These are phyloP conservation scores for Phytophthora tubulina DNA, from an alignment of 352 stramenopile species.

Conservation along the genomic window DNA sequence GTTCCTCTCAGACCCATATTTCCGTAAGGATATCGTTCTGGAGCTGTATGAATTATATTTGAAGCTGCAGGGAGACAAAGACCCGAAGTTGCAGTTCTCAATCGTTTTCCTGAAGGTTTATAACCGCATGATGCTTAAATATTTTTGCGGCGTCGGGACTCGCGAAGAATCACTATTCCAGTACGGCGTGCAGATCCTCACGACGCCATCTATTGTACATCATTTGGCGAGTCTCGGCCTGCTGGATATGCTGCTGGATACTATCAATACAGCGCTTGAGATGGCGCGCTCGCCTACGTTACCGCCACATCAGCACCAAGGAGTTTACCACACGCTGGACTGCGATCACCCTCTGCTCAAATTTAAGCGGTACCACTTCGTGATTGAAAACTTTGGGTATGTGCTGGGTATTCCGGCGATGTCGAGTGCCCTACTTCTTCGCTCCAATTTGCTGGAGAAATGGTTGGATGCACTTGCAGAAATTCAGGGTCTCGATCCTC, in stretches of 20 bases:
- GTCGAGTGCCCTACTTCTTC: constrained; percentile 64
- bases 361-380: constrained; percentile 93
- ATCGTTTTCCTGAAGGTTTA: constrained; percentile 89
- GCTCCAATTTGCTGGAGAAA: constrained; percentile 66
- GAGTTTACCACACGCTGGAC: constrained; percentile 76
- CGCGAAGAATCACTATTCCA: constrained; percentile 90
- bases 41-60: constrained; percentile 95
- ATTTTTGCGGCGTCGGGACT: constrained; percentile 92
- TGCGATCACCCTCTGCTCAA: constrained; percentile 92
- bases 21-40: constrained; percentile 93
- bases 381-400: constrained; percentile 95
- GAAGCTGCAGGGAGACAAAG: constrained; percentile 93
- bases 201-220: constrained; percentile 90
- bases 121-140: constrained; percentile 88
- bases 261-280: constrained; percentile 80
- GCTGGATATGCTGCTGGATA: constrained; percentile 80
- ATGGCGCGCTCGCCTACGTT: constrained; percentile 59
- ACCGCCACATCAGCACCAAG: constrained; percentile 34
- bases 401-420: constrained; percentile 94
- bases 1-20: constrained; percentile 95
- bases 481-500: constrained; percentile 85
- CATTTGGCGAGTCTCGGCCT: constrained; percentile 68
- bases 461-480: constrained; percentile 77
- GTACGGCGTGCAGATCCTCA: constrained; percentile 95
- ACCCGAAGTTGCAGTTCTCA: constrained; percentile 96